These are phyloP conservation scores for Pilobolus umbonatus DNA, from an alignment of 192 early-diverging fungal genomes.

Conservation along the genomic window DNA sequence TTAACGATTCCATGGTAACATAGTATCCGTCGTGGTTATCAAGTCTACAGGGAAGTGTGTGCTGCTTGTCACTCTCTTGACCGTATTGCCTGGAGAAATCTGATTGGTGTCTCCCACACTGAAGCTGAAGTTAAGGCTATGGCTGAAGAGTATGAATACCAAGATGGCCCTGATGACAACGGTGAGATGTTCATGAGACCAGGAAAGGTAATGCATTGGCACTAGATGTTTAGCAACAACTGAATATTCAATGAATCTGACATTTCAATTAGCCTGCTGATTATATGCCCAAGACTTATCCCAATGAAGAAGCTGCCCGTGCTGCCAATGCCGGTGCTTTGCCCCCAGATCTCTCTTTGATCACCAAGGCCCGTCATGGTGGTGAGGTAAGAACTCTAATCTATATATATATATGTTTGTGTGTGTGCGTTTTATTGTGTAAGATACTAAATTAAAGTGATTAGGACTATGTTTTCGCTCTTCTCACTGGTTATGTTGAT, in stretches of 20 bases:
- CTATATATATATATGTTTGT: no score
- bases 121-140: slow-evolving; percentile 90
- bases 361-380: slow-evolving; percentile 91
- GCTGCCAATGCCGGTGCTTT: slow-evolving; percentile 93
- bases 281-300: slow-evolving; percentile 84
- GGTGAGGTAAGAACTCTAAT: slow-evolving; percentile 63
- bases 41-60: slow-evolving; percentile 98
- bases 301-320: slow-evolving; percentile 95
- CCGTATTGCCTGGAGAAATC: slow-evolving; percentile 89
- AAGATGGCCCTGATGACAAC: slow-evolving; percentile 87
- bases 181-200: slow-evolving; percentile 92
- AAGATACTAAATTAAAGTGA: neutral
- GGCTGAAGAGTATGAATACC: slow-evolving; percentile 89
- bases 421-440: neutral
- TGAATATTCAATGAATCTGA: neutral
- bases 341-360: slow-evolving; percentile 94
- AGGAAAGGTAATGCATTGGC: slow-evolving; percentile 58
- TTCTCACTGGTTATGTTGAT: slow-evolving; percentile 92
- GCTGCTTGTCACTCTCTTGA: slow-evolving; percentile 96
- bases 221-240: neutral
- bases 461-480: slow-evolving; percentile 91
- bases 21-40: slow-evolving; percentile 97
- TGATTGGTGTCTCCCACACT: slow-evolving; percentile 92
- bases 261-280: slow-evolving; percentile 62
- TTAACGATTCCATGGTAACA: neutral